Evolutionary conservation across 2,329 filamentous ascomycete species (phyloP).

Genomic region (Fusarium sp.): DNA sequence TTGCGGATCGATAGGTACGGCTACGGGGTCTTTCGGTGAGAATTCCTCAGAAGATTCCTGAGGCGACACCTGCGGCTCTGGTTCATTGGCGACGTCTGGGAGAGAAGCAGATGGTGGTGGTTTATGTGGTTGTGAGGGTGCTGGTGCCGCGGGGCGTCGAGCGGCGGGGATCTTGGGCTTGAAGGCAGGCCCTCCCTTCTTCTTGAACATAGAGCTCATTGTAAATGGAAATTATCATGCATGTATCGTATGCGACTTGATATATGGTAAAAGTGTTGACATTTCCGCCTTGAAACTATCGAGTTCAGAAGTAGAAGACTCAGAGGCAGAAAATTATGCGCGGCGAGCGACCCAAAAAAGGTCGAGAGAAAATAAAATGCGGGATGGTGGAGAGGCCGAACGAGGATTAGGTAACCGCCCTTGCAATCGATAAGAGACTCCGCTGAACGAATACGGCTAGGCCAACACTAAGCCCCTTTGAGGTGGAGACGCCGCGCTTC

Average conservation of each 20-base stretch:
- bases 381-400: slow-evolving; percentile 45
- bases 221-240: slow-evolving; percentile 47
- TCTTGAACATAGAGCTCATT: slow-evolving; percentile 78
- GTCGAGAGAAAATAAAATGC: slow-evolving; percentile 51
- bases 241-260: slow-evolving; percentile 28
- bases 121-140: slow-evolving; percentile 44
- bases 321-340: slow-evolving; percentile 39
- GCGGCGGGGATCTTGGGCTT: slow-evolving; percentile 75
- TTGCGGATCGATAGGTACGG: slow-evolving; percentile 13
- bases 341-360: slow-evolving; percentile 39
- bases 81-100: slow-evolving; percentile 27
- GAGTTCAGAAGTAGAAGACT: slow-evolving; percentile 13
- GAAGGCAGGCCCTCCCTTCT: slow-evolving; percentile 72
- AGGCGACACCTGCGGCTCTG: slow-evolving; percentile 18
- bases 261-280: slow-evolving; percentile 28
- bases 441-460: slow-evolving; percentile 50
- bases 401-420: slow-evolving; percentile 51
- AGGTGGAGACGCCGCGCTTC: slow-evolving; percentile 47
- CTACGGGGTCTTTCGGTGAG: slow-evolving; percentile 1
- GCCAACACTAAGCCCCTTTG: slow-evolving; percentile 47
- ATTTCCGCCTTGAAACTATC: slow-evolving; percentile 29
- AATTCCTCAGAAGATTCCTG: slow-evolving; percentile 12
- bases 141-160: slow-evolving; percentile 62
- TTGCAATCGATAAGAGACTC: slow-evolving; percentile 51
- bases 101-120: slow-evolving; percentile 28